Percentiles rank a stretch among this genome's conserved stretches.
Evolutionary conservation across 306 rosid species (phyloP).

Genomic region (Vigna hirtella): DNA sequence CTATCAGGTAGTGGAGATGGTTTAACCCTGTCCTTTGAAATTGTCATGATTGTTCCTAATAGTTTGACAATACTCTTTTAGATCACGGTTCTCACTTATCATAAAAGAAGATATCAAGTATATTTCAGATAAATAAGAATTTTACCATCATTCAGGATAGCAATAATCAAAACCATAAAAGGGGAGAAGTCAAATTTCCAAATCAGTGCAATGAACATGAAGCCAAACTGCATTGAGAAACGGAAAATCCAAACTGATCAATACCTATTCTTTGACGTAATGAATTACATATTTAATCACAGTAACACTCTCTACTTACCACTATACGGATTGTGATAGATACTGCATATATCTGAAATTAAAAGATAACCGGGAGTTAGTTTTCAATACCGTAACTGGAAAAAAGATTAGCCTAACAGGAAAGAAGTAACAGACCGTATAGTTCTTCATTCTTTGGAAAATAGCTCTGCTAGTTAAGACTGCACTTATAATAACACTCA

Average conservation of each 20-base stretch:
- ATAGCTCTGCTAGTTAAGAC: slow-evolving; percentile 96
- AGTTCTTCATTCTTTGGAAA: slow-evolving; percentile 99
- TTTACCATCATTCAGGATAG: slow-evolving; percentile 96
- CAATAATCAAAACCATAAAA: slow-evolving; percentile 98
- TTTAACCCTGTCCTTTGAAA: slow-evolving; percentile 96
- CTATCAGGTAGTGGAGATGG: slow-evolving; percentile 99
- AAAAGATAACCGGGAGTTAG: slow-evolving; percentile 21
- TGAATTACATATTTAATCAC: neutral
- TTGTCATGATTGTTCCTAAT: slow-evolving; percentile 96
- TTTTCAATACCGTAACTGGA: slow-evolving; percentile 23
- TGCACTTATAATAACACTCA: slow-evolving; percentile 98
- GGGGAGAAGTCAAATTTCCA: slow-evolving; percentile 99
- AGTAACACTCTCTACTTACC: slow-evolving; percentile 60
- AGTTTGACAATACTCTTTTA: slow-evolving; percentile 41
- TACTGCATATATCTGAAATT: slow-evolving; percentile 89
- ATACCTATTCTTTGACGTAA: neutral
- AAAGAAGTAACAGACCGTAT: slow-evolving; percentile 69
- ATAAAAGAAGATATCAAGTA: slow-evolving; percentile 5
- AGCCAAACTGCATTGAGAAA: slow-evolving; percentile 82
- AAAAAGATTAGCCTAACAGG: neutral
- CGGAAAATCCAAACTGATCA: slow-evolving; percentile 23
- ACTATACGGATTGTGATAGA: slow-evolving; percentile 99
- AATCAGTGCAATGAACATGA: slow-evolving; percentile 89
- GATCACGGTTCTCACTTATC: slow-evolving; percentile 23
- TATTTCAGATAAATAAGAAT: neutral